These are phyloP conservation scores for Syzygium malaccense DNA, from an alignment of 441 rosid genomes.

Conservation along the genomic window DNA sequence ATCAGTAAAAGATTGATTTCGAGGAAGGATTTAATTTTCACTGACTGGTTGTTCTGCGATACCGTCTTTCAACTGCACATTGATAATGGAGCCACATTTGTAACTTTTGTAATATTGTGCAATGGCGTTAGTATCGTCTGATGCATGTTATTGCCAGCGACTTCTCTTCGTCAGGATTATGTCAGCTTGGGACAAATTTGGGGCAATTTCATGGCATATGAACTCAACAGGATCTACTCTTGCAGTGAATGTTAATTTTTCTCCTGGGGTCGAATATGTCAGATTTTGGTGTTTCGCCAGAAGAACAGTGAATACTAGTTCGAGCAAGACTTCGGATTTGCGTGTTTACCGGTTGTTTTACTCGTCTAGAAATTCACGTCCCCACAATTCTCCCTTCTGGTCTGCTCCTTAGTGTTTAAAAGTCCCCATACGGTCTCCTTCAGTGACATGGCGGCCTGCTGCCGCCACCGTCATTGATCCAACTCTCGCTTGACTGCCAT, in stretches of 20 bases:
- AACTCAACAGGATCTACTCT: background rate
- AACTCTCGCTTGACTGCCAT: background rate
- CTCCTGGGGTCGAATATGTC: background rate
- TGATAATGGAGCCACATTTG: background rate
- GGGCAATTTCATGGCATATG: background rate
- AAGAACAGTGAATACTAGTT: background rate
- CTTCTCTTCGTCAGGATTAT: background rate
- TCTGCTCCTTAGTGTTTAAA: background rate
- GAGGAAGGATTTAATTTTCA: background rate
- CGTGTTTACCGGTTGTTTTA: background rate
- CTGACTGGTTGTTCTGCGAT: background rate
- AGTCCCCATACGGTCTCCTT: background rate
- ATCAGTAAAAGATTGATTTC: conserved; percentile 55
- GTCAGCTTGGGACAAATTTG: background rate
- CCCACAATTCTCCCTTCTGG: background rate
- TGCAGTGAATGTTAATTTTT: background rate
- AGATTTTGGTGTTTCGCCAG: background rate
- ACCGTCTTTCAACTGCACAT: background rate
- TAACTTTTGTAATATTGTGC: background rate
- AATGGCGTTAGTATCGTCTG: background rate
- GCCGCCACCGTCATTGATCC: background rate
- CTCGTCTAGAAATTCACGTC: background rate
- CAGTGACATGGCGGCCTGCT: background rate
- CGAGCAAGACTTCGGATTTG: background rate
- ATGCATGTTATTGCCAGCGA: background rate